Evolutionary conservation across 805 yeast genomes (phyloP).

Genomic region (Myxozyma vanderwaltii): DNA sequence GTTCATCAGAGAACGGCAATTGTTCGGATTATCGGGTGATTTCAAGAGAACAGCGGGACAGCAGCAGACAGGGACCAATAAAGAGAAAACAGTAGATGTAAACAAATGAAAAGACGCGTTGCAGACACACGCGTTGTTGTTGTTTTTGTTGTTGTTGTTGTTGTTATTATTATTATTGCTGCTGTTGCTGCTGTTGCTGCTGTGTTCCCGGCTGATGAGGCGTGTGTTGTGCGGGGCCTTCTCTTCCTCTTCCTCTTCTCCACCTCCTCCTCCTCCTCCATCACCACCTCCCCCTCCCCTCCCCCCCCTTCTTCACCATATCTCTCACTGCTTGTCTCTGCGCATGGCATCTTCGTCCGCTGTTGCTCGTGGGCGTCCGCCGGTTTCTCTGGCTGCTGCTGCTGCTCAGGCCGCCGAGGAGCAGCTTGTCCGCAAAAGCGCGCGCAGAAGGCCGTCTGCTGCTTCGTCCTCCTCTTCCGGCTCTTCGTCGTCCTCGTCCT

Average conservation of each 20-base stretch:
- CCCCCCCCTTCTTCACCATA: not conserved
- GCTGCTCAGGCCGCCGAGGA: conserved; percentile 20
- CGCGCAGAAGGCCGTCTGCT: not conserved
- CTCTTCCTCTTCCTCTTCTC: not conserved
- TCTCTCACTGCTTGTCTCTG: not conserved
- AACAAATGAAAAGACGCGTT: too few relatives aligned
- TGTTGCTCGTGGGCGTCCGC: conserved; percentile 8
- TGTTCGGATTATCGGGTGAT: too few relatives aligned
- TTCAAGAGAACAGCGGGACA: too few relatives aligned
- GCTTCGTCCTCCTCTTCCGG: conserved; percentile 8
- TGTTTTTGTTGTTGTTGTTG: too few relatives aligned
- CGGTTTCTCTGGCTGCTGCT: conserved; percentile 21
- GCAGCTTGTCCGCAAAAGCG: conserved; percentile 3
- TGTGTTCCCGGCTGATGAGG: not conserved
- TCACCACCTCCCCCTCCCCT: not conserved
- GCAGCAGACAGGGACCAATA: too few relatives aligned
- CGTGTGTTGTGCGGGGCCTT: not conserved
- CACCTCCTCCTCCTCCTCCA: not conserved
- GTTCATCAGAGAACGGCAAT: too few relatives aligned
- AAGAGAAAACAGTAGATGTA: too few relatives aligned
- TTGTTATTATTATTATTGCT: too few relatives aligned
- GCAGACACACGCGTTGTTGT: too few relatives aligned
- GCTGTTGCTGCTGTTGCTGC: too few relatives aligned
- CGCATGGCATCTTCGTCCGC: conserved; percentile 9
- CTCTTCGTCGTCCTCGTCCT: conserved; percentile 19